These are phyloP conservation scores for Globisporangium takayamanum DNA, from an alignment of 352 stramenopile species.

Conservation along the genomic window DNA sequence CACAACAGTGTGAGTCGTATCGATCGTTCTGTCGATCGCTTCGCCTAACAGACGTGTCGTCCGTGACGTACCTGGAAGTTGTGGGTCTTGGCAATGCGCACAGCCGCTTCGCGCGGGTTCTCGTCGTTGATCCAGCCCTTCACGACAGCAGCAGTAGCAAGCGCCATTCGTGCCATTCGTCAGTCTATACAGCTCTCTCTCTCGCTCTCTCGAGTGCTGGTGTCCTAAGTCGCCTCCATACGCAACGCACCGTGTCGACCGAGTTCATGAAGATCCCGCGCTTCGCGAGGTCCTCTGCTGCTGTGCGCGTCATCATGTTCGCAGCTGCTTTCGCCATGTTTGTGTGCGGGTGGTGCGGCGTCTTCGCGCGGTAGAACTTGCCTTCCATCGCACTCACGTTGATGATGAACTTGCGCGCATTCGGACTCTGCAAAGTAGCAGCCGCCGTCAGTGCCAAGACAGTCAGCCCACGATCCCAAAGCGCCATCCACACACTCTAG, in stretches of 20 bases:
- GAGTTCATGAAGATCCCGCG: conserved; percentile 93
- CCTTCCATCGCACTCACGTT: conserved; percentile 96
- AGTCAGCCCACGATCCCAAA: not conserved
- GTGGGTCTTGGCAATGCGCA: conserved; percentile 86
- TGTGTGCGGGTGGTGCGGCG: conserved; percentile 91
- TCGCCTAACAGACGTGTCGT: no score
- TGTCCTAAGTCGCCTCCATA: no score
- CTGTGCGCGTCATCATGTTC: conserved; percentile 95
- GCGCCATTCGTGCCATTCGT: not conserved
- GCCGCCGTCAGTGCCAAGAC: not conserved
- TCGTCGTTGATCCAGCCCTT: conserved; percentile 97
- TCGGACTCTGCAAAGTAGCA: conserved; percentile 27
- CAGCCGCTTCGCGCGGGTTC: conserved; percentile 90
- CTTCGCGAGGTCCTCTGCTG: conserved; percentile 82
- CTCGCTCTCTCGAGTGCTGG: not conserved
- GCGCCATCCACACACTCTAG: not conserved
- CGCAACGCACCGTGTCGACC: conserved; percentile 83
- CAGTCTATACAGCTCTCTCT: not conserved
- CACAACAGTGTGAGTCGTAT: not conserved
- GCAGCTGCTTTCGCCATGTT: conserved; percentile 96
- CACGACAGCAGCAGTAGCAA: not conserved
- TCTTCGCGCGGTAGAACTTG: conserved; percentile 95
- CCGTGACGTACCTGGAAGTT: conserved; percentile 78
- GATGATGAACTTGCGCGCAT: conserved; percentile 76
- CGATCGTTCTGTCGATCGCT: not conserved